Evolutionary conservation across 768 basidiomycete genomes (phyloP).

Genomic region (Inosperma sp.): DNA sequence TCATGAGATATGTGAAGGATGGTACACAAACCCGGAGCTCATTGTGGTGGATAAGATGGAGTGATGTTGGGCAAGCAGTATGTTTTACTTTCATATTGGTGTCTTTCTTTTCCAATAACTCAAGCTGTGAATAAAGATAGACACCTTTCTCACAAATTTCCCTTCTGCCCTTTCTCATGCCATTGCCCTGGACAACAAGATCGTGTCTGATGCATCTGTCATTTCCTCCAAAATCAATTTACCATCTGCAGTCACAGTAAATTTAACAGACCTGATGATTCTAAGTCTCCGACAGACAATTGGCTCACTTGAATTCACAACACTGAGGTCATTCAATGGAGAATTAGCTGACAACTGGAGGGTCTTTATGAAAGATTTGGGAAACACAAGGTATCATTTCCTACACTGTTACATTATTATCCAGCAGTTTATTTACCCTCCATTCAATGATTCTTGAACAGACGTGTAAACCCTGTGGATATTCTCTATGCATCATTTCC

Average conservation of each 20-base stretch:
- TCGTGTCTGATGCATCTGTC: slow-evolving; percentile 32
- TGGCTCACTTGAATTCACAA: slow-evolving; percentile 43
- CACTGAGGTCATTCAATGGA: slow-evolving; percentile 29
- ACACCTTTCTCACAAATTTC: slow-evolving; percentile 38
- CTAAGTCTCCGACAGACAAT: slow-evolving; percentile 44
- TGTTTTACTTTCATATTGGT: too few species aligned
- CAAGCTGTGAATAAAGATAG: too few species aligned
- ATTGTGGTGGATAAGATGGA: slow-evolving; percentile 8
- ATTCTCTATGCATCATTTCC: slow-evolving; percentile 43
- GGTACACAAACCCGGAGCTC: slow-evolving; percentile 3
- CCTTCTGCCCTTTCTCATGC: slow-evolving; percentile 32
- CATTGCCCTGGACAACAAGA: slow-evolving; percentile 33
- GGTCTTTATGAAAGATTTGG: slow-evolving; percentile 46
- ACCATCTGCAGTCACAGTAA: neutral
- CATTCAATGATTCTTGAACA: slow-evolving; percentile 2
- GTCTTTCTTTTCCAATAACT: too few species aligned
- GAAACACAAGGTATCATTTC: slow-evolving; percentile 35
- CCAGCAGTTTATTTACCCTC: too few species aligned
- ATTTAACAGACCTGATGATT: slow-evolving; percentile 39
- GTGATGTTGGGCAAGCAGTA: slow-evolving; percentile 5
- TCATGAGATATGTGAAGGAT: slow-evolving; percentile 5
- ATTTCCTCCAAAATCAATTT: slow-evolving; percentile 23
- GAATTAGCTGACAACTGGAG: slow-evolving; percentile 36
- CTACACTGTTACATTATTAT: too few species aligned
- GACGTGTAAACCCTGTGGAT: slow-evolving; percentile 22